These are phyloP conservation scores for Linum trigynum DNA, from an alignment of 345 rosid genomes.

Conservation along the genomic window DNA sequence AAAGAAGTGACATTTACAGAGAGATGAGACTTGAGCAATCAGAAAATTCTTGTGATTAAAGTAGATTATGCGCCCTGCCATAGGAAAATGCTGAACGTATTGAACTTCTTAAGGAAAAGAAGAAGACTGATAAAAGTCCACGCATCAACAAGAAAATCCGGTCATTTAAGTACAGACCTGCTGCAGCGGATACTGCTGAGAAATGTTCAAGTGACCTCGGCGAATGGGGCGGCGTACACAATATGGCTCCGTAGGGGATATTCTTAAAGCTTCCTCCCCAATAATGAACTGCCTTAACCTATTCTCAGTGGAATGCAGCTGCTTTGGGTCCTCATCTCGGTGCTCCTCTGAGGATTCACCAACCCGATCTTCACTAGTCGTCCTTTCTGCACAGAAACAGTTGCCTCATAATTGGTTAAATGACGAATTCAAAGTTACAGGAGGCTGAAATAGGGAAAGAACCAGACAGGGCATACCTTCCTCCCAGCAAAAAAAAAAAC, in stretches of 20 bases:
- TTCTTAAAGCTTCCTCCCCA: slow-evolving; percentile 84
- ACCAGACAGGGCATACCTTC: background rate
- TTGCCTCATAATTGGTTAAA: background rate
- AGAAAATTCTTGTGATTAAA: background rate
- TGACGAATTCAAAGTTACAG: background rate
- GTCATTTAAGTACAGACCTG: slow-evolving; percentile 39
- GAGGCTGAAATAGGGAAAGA: background rate
- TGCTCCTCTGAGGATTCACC: slow-evolving; percentile 23
- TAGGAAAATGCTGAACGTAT: background rate
- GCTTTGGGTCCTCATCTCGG: slow-evolving; percentile 28
- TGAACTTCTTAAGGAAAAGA: background rate
- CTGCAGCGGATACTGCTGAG: slow-evolving; percentile 65
- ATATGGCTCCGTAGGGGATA: slow-evolving; percentile 74
- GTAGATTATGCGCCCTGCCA: background rate
- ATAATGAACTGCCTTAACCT: slow-evolving; percentile 46
- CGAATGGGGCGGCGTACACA: slow-evolving; percentile 69
- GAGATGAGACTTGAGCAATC: background rate
- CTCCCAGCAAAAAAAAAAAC: background rate
- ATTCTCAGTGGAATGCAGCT: slow-evolving; percentile 28
- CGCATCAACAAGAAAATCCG: background rate
- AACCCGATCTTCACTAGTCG: slow-evolving; percentile 27
- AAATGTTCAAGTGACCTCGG: slow-evolving; percentile 87
- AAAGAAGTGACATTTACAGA: background rate
- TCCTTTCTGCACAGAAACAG: slow-evolving; percentile 35
- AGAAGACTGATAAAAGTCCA: background rate